phyloP scores from a whole-genome alignment of 1,284 basidiomycete genomes.

The Chalciporus sp. region DNA sequence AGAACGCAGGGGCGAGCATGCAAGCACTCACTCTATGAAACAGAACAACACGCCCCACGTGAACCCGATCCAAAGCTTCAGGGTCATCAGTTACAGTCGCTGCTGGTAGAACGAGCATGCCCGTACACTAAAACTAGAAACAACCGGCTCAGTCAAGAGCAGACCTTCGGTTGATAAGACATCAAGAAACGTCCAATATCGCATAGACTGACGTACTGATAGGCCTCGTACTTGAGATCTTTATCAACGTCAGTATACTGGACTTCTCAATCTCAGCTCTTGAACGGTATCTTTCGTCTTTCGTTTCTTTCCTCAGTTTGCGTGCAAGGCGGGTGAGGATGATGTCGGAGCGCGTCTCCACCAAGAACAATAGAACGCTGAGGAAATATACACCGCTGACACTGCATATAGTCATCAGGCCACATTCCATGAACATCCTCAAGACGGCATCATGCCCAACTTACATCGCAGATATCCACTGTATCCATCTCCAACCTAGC shows the following conservation, averaged over 20 bases:
- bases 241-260: slow-evolving; percentile 47
- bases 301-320: slow-evolving; percentile 47
- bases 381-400: slow-evolving; percentile 38
- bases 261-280: slow-evolving; percentile 51
- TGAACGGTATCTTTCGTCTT: slow-evolving; percentile 50
- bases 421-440: neutral
- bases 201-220: slow-evolving; percentile 40
- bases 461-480: slow-evolving; percentile 64
- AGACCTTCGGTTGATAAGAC: slow-evolving; percentile 39
- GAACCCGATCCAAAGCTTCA: slow-evolving; percentile 59
- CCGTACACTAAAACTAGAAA: slow-evolving; percentile 55
- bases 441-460: slow-evolving; percentile 9
- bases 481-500: slow-evolving; percentile 69
- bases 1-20: neutral
- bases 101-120: neutral
- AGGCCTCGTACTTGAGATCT: slow-evolving; percentile 54
- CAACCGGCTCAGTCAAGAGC: slow-evolving; percentile 62
- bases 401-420: slow-evolving; percentile 25
- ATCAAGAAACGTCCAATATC: slow-evolving; percentile 8
- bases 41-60: slow-evolving; percentile 67
- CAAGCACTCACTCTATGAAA: slow-evolving; percentile 46
- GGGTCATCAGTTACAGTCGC: slow-evolving; percentile 1
- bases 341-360: slow-evolving; percentile 50
- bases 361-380: slow-evolving; percentile 41
- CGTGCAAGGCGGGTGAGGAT: slow-evolving; percentile 48